Evolutionary conservation across 2,329 filamentous ascomycete genomes (phyloP), one percentile per base, ranked within the genome.

Genomic region (Xylariomycetidae sp.): DNA sequence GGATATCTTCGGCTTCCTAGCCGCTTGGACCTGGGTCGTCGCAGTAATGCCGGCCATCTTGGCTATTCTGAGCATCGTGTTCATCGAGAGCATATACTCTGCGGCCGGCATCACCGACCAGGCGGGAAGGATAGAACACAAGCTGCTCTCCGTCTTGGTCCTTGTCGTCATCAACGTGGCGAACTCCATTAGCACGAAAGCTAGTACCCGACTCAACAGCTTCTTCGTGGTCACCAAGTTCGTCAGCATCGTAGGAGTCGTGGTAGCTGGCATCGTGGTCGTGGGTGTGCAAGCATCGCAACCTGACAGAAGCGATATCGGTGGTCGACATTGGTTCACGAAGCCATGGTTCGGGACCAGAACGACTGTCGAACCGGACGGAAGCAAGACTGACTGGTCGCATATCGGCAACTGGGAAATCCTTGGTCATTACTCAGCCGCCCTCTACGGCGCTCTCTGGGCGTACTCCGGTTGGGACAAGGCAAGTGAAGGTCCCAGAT

Each of bases 391-490:
- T 0, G 62, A 72, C 25, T 77, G 73, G 73, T 49, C 50, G 1
- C 40, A 49, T 2, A 45, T 81, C 26, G 58, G 64, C 5, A 53
- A 62, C 17, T 82, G 77, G 78, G 73, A 77, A 36, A 62, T 73
- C 9, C 66, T 80, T 16, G 77, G 77, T 0, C 72, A 80, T 44
- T 72, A 72, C 36, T 76, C 74, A 3, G 68, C 75, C 2, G 78
- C 77, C 0, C 60, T 81, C 1, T 81, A 81, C 44, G 77, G 70
- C 0, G 75, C 74, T 0, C 50, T 82, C 0, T 82, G 77, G 77
- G 77, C 74, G 0, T 82, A 80, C 38, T 77, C 73, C 1, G 78
- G 78, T 0, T 82, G 78, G 78, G 78, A 82, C 35, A 81, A 80
- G 59, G 74, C 74, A 25, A 58, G 64, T 46, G 25, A 18, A 9